Evolutionary conservation across 208 protist species (phyloP), one percentile per base, ranked within the genome.

Genomic region (Trypanosoma congolense): DNA sequence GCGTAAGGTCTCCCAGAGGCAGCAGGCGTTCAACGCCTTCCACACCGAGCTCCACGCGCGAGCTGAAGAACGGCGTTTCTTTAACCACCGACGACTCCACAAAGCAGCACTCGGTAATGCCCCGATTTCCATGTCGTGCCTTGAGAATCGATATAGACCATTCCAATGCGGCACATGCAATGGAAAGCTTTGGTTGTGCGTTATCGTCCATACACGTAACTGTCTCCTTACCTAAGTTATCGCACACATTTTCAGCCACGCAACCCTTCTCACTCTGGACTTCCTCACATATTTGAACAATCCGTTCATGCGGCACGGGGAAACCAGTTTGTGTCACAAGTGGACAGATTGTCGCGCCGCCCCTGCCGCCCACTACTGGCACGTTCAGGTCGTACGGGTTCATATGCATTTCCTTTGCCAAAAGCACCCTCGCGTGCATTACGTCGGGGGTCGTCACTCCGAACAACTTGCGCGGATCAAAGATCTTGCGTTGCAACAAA

Each of bases 371-470:
- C 10, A 97, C 85, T n/a, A 98, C 96, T 14, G 90, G 85, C 16
- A 92, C 63, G 53, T 82, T 88, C 26, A 90, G 63, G 48, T 90
- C 83, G 54, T 69, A 87, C n/a, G 81, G 78, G 67, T 87, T 90
- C 66, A 73, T 79, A 35, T 73, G 70, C 30, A 90, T 48, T 28
- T 69, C 71, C 12, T 57, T 69, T 19, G 80, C 80, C 4, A 90
- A 71, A 22, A 90, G 65, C 18, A 52, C 68, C 19, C 78, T 76
- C 24, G 82, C 69, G 24, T 93, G 87, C 3, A 92, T 67, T 33
- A 95, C 85, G 65, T 98, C 95, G 4, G 96, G 80, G 4, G 90
- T 92, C 9, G 95, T 97, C 28, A 97, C 86, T 43, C 95, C 95
- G 57, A 96, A 87, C 3, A 98, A 60, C 55, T 80, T 80, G 22